Evolutionary conservation across 106 monocot species (phyloP), one percentile per base, ranked within the genome.

Genomic region (Gastrodia elata): DNA sequence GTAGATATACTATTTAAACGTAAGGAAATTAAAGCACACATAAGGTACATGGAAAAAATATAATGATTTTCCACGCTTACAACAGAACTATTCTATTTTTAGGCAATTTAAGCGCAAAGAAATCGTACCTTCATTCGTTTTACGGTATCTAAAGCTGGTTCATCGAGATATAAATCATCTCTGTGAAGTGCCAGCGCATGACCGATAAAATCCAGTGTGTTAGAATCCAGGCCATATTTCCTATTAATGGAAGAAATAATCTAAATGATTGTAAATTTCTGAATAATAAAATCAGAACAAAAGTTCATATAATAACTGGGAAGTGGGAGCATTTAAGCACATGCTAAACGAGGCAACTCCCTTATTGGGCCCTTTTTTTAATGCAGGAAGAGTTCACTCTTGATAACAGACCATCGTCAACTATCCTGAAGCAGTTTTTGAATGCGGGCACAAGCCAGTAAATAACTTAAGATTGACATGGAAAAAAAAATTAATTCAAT

Each of bases 141-240:
- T 28, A 94, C 94, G 71, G 94, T 94, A 80, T 91, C 94, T 61
- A 91, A 64, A 73, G 89, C 91, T 67, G 94, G 94, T 79, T 94
- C 89, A 82, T 81, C 27, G 43, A 94, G 85, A 77, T 94, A 91
- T 0, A 75, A 71, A 33, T 94, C 94, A 83, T 94, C 89, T 82
- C 87, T 87, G 77, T 94, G 94, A 57, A 94, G 91, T 35, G 94
- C 94, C 75, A 91, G 13, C 27, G 94, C 91, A 82, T 94, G 94
- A 32, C 94, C 94, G 74, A 94, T 88, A 71, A 91, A 94, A 68
- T 94, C 94, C 52, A 94, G 39, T 5, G 94, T 91, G 49, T 91
- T 87, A 20, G 88, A 91, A 91, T 87, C 84, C 76, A 95, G 77
- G 34, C 94, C 94, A 82, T 95, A 95, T 79, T 95, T 91, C 40